Conservation (phyloP, 768 basidiomycete species). For the Suillus weaverae region DNA sequence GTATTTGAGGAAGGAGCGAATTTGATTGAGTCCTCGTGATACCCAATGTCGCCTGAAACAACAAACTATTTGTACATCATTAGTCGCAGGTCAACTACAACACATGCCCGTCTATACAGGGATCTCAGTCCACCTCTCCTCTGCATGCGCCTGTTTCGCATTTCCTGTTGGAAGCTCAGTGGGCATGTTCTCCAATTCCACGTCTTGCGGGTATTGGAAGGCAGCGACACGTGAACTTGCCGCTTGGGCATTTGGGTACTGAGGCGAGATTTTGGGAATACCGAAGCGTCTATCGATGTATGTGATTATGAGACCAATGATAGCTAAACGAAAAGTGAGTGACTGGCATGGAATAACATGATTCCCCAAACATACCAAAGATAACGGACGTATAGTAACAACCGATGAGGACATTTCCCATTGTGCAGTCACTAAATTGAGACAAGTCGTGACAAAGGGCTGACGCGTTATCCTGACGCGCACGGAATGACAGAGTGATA, state of each 20-base stretch:
- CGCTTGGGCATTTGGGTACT: constrained; percentile 27
- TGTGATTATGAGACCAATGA: constrained; percentile 22
- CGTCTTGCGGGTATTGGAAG: constrained; percentile 21
- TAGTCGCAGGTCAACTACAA: neutral
- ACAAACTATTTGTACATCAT: neutral
- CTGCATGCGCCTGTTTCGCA: constrained; percentile 3
- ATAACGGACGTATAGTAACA: constrained; percentile 29
- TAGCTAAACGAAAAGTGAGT: constrained; percentile 14
- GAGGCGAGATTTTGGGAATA: constrained; percentile 21
- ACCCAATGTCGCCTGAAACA: neutral
- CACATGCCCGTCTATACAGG: constrained; percentile 8
- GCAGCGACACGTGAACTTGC: constrained; percentile 28
- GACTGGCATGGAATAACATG: neutral
- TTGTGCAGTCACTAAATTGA: constrained; percentile 16
- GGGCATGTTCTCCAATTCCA: constrained; percentile 13
- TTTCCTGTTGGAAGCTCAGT: constrained; percentile 14
- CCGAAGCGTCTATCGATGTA: constrained; percentile 31
- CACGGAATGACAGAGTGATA: constrained; percentile 27
- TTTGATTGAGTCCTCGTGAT: neutral
- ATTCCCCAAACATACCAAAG: constrained; percentile 23
- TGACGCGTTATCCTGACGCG: constrained; percentile 17
- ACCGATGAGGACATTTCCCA: constrained; percentile 23
- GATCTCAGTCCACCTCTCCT: constrained; percentile 21
- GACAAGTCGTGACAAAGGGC: constrained; percentile 33
- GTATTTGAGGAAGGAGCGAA: constrained; percentile 5